Conservation (phyloP, 2,329 filamentous ascomycete species). For the Elsinoe fawcettii region DNA sequence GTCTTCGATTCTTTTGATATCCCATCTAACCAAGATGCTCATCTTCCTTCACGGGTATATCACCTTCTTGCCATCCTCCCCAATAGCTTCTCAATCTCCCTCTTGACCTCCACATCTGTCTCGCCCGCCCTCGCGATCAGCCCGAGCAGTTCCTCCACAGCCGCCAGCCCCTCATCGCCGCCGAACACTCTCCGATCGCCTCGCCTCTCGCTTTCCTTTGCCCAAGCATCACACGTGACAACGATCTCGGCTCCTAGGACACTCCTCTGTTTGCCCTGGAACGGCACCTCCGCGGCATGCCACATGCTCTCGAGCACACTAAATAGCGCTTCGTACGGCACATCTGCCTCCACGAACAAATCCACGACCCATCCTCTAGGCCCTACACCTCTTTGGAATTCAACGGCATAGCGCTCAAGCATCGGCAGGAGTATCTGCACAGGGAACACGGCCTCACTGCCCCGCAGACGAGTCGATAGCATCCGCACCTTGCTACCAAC, state of each 20-base stretch:
- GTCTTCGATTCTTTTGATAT: not conserved
- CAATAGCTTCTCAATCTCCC: conserved; percentile 21
- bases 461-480: conserved; percentile 46
- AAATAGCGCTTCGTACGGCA: conserved; percentile 55
- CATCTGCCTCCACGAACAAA: conserved; percentile 55
- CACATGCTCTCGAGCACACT: conserved; percentile 58
- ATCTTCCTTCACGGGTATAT: conserved; percentile 10
- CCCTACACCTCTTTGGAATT: conserved; percentile 41
- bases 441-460: conserved; percentile 28
- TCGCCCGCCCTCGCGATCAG: conserved; percentile 22
- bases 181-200: conserved; percentile 51
- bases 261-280: conserved; percentile 49
- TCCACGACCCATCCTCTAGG: conserved; percentile 55
- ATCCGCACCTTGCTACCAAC: conserved; percentile 54
- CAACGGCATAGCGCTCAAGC: conserved; percentile 47
- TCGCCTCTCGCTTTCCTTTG: conserved; percentile 46
- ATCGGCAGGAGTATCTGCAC: conserved; percentile 44
- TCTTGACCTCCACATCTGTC: conserved; percentile 21
- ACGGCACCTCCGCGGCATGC: conserved; percentile 59
- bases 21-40: conserved; percentile 10
- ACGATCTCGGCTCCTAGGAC: conserved; percentile 55
- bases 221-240: conserved; percentile 56
- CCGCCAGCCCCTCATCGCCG: conserved; percentile 49
- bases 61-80: conserved; percentile 11
- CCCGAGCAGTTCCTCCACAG: conserved; percentile 28